A percentile compares a stretch with the other conserved stretches of the same genome.
Conservation (phyloP, 208 protist genomes). For the Trypanosoma boissoni region DNA sequence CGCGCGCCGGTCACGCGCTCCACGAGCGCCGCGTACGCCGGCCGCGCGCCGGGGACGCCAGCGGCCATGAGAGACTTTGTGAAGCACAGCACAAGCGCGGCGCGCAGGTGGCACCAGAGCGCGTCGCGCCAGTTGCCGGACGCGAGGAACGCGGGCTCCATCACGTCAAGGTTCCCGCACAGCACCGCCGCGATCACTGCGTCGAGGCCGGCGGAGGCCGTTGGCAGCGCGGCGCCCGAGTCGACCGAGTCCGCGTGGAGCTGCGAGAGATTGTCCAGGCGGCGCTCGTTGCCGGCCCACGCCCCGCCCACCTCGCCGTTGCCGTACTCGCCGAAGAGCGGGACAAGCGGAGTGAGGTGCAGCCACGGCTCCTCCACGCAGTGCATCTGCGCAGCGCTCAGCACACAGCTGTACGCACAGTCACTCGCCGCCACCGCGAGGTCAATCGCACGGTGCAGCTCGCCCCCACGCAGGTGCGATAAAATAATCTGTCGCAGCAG, state of each 20-base stretch:
- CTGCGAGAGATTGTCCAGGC: constrained; percentile 70
- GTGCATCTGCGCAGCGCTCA: constrained; percentile 76
- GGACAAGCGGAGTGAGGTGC: constrained; percentile 45
- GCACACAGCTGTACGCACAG: constrained; percentile 74
- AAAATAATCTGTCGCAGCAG: constrained; percentile 73
- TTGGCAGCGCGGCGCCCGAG: constrained; percentile 12
- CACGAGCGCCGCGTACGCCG: constrained; percentile 35
- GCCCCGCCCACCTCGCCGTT: constrained; percentile 46
- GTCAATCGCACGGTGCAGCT: constrained; percentile 59
- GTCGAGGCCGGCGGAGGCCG: constrained; percentile 27
- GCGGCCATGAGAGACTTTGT: constrained; percentile 58
- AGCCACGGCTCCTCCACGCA: constrained; percentile 74
- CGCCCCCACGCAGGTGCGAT: constrained; percentile 60
- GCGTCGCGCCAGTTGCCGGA: constrained; percentile 58
- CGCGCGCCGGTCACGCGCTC: constrained; percentile 37
- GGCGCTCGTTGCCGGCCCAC: constrained; percentile 70
- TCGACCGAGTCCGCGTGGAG: constrained; percentile 38
- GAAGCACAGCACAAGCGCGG: constrained; percentile 64
- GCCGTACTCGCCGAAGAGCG: constrained; percentile 86
- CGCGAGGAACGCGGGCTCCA: constrained; percentile 57
- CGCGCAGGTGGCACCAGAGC: constrained; percentile 74
- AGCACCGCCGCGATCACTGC: constrained; percentile 69
- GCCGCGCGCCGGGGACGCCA: constrained; percentile 20
- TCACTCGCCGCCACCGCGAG: constrained; percentile 43
- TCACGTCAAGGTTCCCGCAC: constrained; percentile 63